Conservation (phyloP, 2,329 filamentous ascomycete genomes). For the Dactylella cylindrospora region DNA sequence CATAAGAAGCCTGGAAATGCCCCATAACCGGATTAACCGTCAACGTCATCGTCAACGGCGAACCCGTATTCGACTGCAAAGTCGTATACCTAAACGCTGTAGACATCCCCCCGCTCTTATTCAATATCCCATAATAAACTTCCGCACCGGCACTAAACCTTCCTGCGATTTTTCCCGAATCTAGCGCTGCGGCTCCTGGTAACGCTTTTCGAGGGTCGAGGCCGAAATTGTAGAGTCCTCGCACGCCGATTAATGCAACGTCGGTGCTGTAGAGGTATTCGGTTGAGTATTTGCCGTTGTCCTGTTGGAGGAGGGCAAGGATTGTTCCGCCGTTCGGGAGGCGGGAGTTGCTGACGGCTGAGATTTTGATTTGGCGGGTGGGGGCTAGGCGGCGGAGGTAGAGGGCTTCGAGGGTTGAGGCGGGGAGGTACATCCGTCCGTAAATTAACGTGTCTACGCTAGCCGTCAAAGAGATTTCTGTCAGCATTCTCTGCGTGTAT, state of each 20-base stretch:
- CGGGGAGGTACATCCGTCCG: slow-evolving; percentile 77
- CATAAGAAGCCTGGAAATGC: slow-evolving; percentile 86
- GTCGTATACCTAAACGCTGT: slow-evolving; percentile 88
- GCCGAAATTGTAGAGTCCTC: slow-evolving; percentile 94
- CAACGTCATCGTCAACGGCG: slow-evolving; percentile 88
- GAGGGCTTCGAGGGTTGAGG: slow-evolving; percentile 81
- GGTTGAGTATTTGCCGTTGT: slow-evolving; percentile 80
- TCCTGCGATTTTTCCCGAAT: slow-evolving; percentile 66
- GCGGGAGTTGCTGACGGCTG: slow-evolving; percentile 71
- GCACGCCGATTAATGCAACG: slow-evolving; percentile 80
- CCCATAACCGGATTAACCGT: slow-evolving; percentile 94
- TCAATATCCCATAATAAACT: slow-evolving; percentile 90
- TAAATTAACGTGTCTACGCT: slow-evolving; percentile 65
- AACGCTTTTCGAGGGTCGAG: slow-evolving; percentile 60
- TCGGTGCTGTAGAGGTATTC: slow-evolving; percentile 93
- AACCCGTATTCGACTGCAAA: slow-evolving; percentile 74
- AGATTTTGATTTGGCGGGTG: slow-evolving; percentile 75
- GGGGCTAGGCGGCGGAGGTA: slow-evolving; percentile 77
- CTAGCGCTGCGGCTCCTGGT: slow-evolving; percentile 51
- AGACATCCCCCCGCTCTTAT: slow-evolving; percentile 89
- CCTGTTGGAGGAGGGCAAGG: slow-evolving; percentile 70
- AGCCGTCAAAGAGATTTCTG: slow-evolving; percentile 32
- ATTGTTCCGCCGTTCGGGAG: slow-evolving; percentile 72
- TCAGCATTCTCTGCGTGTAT: slow-evolving; percentile 43
- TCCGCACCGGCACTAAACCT: slow-evolving; percentile 90